Conservation (phyloP, 768 basidiomycete genomes). For the Mycena alexandri region DNA sequence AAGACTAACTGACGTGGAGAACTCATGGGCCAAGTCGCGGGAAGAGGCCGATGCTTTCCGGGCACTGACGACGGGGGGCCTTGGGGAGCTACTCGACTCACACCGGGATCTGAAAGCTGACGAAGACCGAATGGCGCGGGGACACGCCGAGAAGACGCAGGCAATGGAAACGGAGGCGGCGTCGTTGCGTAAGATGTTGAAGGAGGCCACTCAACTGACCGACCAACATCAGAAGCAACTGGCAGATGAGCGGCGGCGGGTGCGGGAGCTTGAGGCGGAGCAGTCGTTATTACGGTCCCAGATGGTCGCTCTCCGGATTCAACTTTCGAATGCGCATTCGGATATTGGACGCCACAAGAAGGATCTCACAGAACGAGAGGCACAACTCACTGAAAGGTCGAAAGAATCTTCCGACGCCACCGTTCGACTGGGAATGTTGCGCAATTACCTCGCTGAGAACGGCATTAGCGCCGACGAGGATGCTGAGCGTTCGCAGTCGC, state of each 20-base stretch:
- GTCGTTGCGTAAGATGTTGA: conserved; percentile 83
- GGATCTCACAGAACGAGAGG: conserved; percentile 76
- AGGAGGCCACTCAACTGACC: conserved; percentile 78
- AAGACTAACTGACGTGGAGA: conserved; percentile 85
- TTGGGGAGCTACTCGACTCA: conserved; percentile 89
- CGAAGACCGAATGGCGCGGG: conserved; percentile 81
- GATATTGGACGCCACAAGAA: conserved; percentile 80
- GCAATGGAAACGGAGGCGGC: conserved; percentile 84
- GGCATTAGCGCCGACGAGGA: conserved; percentile 86
- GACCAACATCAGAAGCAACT: conserved; percentile 79
- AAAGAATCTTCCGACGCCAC: conserved; percentile 78
- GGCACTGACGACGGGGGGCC: conserved; percentile 85
- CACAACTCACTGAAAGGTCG: conserved; percentile 69
- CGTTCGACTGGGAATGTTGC: conserved; percentile 82
- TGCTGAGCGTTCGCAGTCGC: conserved; percentile 62
- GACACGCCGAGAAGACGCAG: conserved; percentile 84
- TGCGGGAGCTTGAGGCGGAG: conserved; percentile 74
- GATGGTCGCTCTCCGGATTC: conserved; percentile 77
- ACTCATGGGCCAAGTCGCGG: conserved; percentile 90
- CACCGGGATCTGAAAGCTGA: conserved; percentile 89
- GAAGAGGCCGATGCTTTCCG: conserved; percentile 94
- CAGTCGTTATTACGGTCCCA: conserved; percentile 77
- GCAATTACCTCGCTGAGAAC: conserved; percentile 89
- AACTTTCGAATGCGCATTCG: conserved; percentile 75
- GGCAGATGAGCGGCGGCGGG: conserved; percentile 73